These are phyloP conservation scores for Artemisia tridentata DNA, from an alignment of 129 eudicot genomes.

Conservation along the genomic window DNA sequence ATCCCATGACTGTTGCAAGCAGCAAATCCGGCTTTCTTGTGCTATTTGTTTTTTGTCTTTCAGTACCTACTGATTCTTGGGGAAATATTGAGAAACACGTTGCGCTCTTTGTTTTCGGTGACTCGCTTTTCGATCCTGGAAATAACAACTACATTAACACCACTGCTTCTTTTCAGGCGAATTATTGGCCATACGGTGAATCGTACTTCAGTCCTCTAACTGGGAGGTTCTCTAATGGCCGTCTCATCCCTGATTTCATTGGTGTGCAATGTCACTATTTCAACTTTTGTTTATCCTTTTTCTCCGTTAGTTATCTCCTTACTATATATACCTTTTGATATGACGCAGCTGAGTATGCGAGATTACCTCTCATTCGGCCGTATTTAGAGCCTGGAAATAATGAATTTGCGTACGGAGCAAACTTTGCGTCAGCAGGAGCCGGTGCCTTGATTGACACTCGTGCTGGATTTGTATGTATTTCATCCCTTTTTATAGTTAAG, in stretches of 20 bases:
- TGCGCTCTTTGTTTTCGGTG: conserved; percentile 43
- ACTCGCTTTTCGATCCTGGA: conserved; percentile 49
- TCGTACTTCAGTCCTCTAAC: conserved; percentile 45
- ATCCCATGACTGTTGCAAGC: conserved; percentile 7
- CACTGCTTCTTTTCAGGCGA: conserved; percentile 40
- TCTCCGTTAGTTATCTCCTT: neutral
- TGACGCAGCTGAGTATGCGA: conserved; percentile 51
- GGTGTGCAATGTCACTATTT: conserved; percentile 25
- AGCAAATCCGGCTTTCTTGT: neutral
- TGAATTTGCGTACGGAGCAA: conserved; percentile 35
- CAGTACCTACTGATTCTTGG: neutral
- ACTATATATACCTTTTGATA: neutral
- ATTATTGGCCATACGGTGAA: conserved; percentile 48
- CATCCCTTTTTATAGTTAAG: neutral
- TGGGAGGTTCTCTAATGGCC: conserved; percentile 57
- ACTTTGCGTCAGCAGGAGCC: conserved; percentile 69
- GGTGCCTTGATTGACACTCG: conserved; percentile 49
- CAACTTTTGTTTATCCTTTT: neutral
- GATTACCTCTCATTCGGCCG: conserved; percentile 49
- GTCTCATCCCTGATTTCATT: conserved; percentile 49
- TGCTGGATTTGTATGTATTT: conserved; percentile 48
- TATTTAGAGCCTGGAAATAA: conserved; percentile 34
- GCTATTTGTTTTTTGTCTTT: conserved; percentile 3
- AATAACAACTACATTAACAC: conserved; percentile 56
- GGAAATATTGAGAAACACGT: conserved; percentile 1